phyloP scores from a whole-genome alignment of 2,329 filamentous ascomycete species.

The Xylaria hypoxylon region DNA sequence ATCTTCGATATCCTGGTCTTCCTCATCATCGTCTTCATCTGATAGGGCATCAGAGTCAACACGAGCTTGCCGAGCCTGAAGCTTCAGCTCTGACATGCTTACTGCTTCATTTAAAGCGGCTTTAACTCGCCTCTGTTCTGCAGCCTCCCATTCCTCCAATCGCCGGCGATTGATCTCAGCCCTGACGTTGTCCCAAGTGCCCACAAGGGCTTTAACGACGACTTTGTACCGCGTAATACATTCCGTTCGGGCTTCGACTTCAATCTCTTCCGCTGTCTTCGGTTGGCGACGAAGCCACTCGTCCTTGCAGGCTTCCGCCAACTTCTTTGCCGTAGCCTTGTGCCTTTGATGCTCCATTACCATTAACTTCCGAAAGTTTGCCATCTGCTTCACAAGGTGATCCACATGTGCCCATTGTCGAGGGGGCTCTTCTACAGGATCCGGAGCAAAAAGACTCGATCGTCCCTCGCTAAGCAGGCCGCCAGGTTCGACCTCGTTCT shows the following conservation, averaged over 20 bases:
- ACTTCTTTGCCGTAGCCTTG: constrained; percentile 77
- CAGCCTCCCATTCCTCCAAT: constrained; percentile 71
- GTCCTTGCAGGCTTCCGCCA: constrained; percentile 82
- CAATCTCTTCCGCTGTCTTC: constrained; percentile 82
- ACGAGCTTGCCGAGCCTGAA: constrained; percentile 69
- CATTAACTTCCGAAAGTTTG: constrained; percentile 85
- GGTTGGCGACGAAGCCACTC: constrained; percentile 80
- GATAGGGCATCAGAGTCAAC: constrained; percentile 64
- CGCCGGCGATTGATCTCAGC: constrained; percentile 70
- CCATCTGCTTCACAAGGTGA: constrained; percentile 81
- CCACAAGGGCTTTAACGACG: constrained; percentile 69
- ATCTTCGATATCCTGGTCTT: constrained; percentile 53
- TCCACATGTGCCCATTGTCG: constrained; percentile 89
- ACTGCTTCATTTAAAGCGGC: constrained; percentile 80
- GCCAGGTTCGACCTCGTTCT: constrained; percentile 78
- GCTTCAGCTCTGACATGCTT: constrained; percentile 75
- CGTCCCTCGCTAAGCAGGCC: constrained; percentile 77
- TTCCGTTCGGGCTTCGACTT: constrained; percentile 78
- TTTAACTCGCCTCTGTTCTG: constrained; percentile 72
- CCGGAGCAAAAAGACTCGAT: constrained; percentile 79
- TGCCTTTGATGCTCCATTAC: constrained; percentile 83
- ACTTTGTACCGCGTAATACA: constrained; percentile 77
- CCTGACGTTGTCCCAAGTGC: constrained; percentile 74
- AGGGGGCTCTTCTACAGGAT: constrained; percentile 77
- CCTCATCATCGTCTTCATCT: constrained; percentile 55